Evolutionary conservation across 805 yeast genomes (phyloP), one percentile per base, ranked within the genome.

Genomic region (Kluyveromyces lactis): DNA sequence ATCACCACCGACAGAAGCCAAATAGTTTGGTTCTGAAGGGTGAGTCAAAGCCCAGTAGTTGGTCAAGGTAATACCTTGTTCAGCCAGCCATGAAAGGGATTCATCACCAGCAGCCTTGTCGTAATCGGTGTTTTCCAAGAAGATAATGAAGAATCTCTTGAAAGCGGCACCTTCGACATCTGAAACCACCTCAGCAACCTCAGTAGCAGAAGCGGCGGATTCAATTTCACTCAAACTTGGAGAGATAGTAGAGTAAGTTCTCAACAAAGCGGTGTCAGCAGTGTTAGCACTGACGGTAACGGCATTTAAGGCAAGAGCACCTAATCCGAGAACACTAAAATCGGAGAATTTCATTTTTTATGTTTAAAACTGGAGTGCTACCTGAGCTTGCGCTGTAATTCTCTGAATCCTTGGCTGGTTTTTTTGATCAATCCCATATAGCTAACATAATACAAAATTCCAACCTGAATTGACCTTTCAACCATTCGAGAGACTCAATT

Each of bases 1-100:
- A 54, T 70, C 75, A 48, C 78, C 78, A 42, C 66, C 69, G 40
- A 64, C 72, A 38, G 73, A 55, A 31, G 72, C 72, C 40, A 72
- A 50, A 52, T 71, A 71, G 60, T 73, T 73, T 47, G 77, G 75
- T 63, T 72, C 72, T 5, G 77, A 71, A 42, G 77, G 75, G 51
- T 70, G 74, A 39, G 75, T 68, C 26, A 71, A 50, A 29, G 71
- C 68, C 66, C 72, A 72, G 64, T 73, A 72, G 66, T 73, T 73
- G 56, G 59, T 62, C 49, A 73, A 60, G 32, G 60, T 54, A 40
- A 71, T 60, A 54, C 76, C 78, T 41, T 67, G 52, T 47, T 60
- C 41, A 19, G 69, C 68, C 39, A 72, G 60, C 51, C 62, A 60
- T 51, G 60, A 57, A 49, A 73, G 55, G 39, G 68, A 71, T 7